Evolutionary conservation across 805 yeast genomes (phyloP).

Genomic region (Helenozyma baotianmanensis): DNA sequence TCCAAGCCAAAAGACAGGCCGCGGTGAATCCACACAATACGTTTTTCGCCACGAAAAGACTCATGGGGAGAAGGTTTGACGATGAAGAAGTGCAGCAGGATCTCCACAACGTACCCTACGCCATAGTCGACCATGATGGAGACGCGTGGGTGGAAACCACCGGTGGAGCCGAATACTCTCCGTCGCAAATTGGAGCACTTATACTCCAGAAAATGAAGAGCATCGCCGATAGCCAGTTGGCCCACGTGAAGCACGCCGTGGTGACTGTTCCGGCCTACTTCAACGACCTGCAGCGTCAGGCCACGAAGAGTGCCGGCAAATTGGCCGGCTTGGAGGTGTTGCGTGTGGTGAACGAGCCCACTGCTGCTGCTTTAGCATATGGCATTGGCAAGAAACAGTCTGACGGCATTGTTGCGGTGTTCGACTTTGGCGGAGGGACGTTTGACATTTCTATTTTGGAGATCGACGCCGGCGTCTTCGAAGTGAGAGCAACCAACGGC

Average conservation of each 20-base stretch:
- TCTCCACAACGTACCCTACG: constrained; percentile 56
- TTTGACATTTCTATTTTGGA: constrained; percentile 76
- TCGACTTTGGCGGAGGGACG: constrained; percentile 84
- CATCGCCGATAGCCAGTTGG: constrained; percentile 52
- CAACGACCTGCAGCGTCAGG: constrained; percentile 78
- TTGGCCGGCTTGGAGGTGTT: constrained; percentile 72
- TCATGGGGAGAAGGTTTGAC: constrained; percentile 67
- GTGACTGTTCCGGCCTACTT: constrained; percentile 84
- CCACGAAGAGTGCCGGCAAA: constrained; percentile 75
- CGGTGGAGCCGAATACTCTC: constrained; percentile 46
- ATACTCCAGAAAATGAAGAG: constrained; percentile 62
- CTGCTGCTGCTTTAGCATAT: constrained; percentile 94
- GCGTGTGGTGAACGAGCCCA: constrained; percentile 78
- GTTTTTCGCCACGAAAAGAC: constrained; percentile 75
- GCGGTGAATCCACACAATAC: constrained; percentile 72
- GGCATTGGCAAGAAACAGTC: constrained; percentile 65
- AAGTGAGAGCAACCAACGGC: constrained; percentile 79
- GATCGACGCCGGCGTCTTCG: constrained; percentile 77
- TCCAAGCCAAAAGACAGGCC: constrained; percentile 74
- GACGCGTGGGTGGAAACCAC: constrained; percentile 63
- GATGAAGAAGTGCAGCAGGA: constrained; percentile 72
- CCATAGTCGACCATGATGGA: constrained; percentile 58
- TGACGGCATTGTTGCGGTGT: constrained; percentile 54
- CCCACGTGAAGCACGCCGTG: constrained; percentile 60
- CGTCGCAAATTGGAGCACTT: constrained; percentile 67